Evolutionary conservation across 2,329 filamentous ascomycete species (phyloP).

Genomic region (Neopestalotiopsis sp.): DNA sequence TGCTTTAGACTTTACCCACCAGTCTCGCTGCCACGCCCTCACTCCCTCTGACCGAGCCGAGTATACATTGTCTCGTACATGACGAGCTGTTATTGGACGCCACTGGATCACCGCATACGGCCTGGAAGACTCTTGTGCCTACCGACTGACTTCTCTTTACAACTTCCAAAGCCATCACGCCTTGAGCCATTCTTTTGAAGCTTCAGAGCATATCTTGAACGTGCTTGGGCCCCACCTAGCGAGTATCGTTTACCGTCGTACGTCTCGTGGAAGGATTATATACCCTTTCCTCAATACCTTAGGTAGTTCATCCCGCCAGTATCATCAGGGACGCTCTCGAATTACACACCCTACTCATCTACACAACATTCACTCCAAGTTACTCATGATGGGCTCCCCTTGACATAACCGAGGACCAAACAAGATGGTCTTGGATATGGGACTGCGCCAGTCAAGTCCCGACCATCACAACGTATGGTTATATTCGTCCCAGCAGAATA

Average conservation of each 20-base stretch:
- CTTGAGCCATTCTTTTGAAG: not conserved
- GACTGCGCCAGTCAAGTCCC: not conserved
- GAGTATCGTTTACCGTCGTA: not conserved
- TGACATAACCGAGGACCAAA: not conserved
- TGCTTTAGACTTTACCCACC: not conserved
- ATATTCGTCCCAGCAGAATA: not conserved
- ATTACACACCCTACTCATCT: not conserved
- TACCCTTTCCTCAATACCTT: not conserved
- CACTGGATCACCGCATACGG: not conserved
- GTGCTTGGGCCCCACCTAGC: not conserved
- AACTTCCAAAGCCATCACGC: not conserved
- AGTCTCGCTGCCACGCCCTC: not conserved
- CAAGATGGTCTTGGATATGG: conserved; percentile 5
- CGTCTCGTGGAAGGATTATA: not conserved
- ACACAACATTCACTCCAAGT: not conserved
- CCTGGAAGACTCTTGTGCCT: not conserved
- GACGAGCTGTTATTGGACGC: not conserved
- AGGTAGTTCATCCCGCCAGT: not conserved
- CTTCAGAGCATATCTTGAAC: not conserved
- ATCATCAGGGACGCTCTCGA: not conserved
- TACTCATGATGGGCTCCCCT: not conserved
- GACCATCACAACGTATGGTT: not conserved
- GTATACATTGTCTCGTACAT: not conserved
- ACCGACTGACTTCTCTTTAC: not conserved
- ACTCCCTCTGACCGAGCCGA: not conserved